Conservation (phyloP, 2,329 filamentous ascomycete species). For the Aphanoascus verrucosus region DNA sequence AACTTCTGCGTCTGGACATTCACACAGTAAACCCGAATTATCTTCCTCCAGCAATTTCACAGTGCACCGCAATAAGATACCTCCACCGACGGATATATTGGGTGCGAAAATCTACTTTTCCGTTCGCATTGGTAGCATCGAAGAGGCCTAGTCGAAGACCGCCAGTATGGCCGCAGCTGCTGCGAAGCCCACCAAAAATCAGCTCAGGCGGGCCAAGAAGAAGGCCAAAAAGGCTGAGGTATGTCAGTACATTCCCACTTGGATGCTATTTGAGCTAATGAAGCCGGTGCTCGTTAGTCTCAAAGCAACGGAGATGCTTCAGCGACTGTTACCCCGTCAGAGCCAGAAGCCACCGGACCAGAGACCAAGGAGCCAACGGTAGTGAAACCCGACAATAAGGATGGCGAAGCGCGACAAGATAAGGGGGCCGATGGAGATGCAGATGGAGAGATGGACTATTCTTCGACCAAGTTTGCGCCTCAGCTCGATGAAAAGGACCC, state of each 20-base stretch:
- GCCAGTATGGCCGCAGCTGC: conserved; percentile 19
- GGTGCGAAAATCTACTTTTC: not conserved
- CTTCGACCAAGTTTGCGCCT: conserved; percentile 22
- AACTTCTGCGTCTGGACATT: not conserved
- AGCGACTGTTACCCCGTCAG: conserved; percentile 6
- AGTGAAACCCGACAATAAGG: not conserved
- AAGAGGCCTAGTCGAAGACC: not conserved
- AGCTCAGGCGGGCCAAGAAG: conserved; percentile 84
- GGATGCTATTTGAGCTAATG: not conserved
- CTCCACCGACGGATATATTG: not conserved
- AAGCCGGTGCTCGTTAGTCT: conserved; percentile 1
- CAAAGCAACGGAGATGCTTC: conserved; percentile 8
- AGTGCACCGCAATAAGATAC: not conserved
- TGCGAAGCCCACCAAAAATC: conserved; percentile 80
- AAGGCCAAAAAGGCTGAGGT: conserved; percentile 73
- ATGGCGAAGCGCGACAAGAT: not conserved
- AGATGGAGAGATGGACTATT: conserved; percentile 33
- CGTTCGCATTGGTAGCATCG: not conserved
- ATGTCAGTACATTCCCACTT: conserved; percentile 19
- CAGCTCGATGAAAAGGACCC: conserved; percentile 58
- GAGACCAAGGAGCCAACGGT: not conserved
- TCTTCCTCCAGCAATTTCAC: not conserved
- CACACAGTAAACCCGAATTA: not conserved
- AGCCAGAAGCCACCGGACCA: conserved; percentile 4
- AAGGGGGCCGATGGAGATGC: conserved; percentile 27